Conservation (phyloP, 768 basidiomycete genomes). For the Pisolithus tinctorius region DNA sequence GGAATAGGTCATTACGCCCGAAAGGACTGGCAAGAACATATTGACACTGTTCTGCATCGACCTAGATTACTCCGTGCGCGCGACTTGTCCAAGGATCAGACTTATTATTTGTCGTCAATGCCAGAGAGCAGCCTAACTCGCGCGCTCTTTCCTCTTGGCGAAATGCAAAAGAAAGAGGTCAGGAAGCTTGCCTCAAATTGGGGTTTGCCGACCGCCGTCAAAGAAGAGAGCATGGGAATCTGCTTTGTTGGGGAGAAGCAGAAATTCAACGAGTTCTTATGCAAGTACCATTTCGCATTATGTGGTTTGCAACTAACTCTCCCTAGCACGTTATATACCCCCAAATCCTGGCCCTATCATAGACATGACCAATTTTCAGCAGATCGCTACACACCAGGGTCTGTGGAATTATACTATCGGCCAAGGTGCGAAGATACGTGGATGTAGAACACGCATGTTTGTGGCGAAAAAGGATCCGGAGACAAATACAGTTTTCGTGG, state of each 20-base stretch:
- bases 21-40: conserved; percentile 42
- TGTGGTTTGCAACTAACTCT: background rate
- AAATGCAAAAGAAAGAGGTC: conserved; percentile 62
- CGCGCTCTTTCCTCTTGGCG: conserved; percentile 76
- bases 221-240: conserved; percentile 87
- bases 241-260: conserved; percentile 88
- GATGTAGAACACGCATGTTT: conserved; percentile 57
- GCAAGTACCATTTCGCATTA: conserved; percentile 33
- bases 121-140: conserved; percentile 54
- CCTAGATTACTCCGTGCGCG: conserved; percentile 47
- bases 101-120: conserved; percentile 83
- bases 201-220: conserved; percentile 62
- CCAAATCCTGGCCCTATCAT: conserved; percentile 67
- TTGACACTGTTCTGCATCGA: conserved; percentile 20
- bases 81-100: conserved; percentile 80
- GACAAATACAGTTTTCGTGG: conserved; percentile 67
- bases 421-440: conserved; percentile 63
- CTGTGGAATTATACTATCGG: conserved; percentile 86
- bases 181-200: conserved; percentile 60
- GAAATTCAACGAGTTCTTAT: conserved; percentile 66
- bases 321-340: conserved; percentile 67
- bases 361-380: conserved; percentile 45
- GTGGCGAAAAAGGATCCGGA: conserved; percentile 64
- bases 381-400: conserved; percentile 59
- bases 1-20: conserved; percentile 78